Evolutionary conservation across 805 yeast species (phyloP).

Genomic region (Yamadazyma tumulicola): DNA sequence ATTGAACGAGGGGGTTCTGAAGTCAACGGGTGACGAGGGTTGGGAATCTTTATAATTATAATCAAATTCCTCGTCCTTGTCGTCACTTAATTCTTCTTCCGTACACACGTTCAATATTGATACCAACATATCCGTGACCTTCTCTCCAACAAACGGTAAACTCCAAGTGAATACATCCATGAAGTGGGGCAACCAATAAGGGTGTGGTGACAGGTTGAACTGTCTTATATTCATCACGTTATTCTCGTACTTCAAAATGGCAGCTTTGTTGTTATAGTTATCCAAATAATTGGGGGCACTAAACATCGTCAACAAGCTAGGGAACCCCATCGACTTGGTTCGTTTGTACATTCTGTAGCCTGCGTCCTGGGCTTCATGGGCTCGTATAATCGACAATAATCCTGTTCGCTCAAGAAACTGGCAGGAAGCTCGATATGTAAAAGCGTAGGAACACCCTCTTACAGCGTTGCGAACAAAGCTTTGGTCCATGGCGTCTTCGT

Average conservation of each 20-base stretch:
- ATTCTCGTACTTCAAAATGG: constrained; percentile 85
- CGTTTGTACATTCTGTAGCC: constrained; percentile 94
- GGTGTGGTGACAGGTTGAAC: constrained; percentile 90
- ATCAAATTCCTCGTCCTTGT: constrained; percentile 44
- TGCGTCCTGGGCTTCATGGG: constrained; percentile 97
- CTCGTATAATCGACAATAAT: constrained; percentile 80
- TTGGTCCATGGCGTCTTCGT: constrained; percentile 41
- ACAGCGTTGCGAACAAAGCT: constrained; percentile 63
- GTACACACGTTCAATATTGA: constrained; percentile 90
- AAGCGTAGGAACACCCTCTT: constrained; percentile 92
- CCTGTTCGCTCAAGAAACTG: constrained; percentile 75
- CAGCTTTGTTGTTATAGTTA: constrained; percentile 90
- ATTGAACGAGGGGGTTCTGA: constrained; percentile 7
- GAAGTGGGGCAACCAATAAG: constrained; percentile 94
- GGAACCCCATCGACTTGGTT: constrained; percentile 81
- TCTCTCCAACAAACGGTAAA: constrained; percentile 94
- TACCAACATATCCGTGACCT: constrained; percentile 89
- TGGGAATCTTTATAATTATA: constrained; percentile 15
- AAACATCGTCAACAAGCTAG: constrained; percentile 84
- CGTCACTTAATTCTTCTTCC: constrained; percentile 87
- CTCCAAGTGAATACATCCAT: constrained; percentile 99
- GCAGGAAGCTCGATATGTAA: constrained; percentile 78
- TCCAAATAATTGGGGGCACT: constrained; percentile 96
- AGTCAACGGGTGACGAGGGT: constrained; percentile 14
- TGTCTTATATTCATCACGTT: constrained; percentile 94